Evolutionary conservation across 2,329 filamentous ascomycete species (phyloP).

Genomic region (Aspergillus transmontanensis): DNA sequence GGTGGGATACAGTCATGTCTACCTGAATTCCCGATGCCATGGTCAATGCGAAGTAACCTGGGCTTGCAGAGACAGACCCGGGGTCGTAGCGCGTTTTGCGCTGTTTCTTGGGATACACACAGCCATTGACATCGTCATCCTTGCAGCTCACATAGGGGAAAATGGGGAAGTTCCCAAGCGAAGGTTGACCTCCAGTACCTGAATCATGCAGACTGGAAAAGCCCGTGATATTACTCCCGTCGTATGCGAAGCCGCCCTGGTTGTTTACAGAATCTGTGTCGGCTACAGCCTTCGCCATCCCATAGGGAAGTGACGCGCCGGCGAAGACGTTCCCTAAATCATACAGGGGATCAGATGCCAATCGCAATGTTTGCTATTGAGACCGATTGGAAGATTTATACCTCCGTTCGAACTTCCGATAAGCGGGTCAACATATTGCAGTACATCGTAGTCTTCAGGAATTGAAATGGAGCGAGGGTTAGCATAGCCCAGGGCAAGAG

Average conservation of each 20-base stretch:
- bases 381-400: constrained; percentile 16
- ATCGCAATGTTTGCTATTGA: background rate
- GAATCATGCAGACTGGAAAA: constrained; percentile 56
- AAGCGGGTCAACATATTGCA: constrained; percentile 53
- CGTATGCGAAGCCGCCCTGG: constrained; percentile 59
- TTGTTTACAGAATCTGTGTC: constrained; percentile 54
- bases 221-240: constrained; percentile 54
- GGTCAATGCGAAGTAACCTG: constrained; percentile 67
- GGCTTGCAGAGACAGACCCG: constrained; percentile 59
- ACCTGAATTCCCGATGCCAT: constrained; percentile 60
- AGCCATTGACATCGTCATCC: constrained; percentile 62
- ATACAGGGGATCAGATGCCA: background rate
- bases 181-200: constrained; percentile 57
- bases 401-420: constrained; percentile 57
- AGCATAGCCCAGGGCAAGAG: constrained; percentile 15
- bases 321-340: constrained; percentile 59
- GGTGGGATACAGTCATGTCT: constrained; percentile 68
- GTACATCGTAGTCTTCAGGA: constrained; percentile 40
- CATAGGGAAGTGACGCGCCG: constrained; percentile 58
- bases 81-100: constrained; percentile 53
- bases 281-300: constrained; percentile 59
- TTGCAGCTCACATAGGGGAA: constrained; percentile 67
- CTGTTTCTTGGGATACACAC: constrained; percentile 60
- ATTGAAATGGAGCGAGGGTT: constrained; percentile 10
- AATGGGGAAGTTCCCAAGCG: constrained; percentile 72